Conservation (phyloP, 2,329 filamentous ascomycete genomes). For the Rhynchosporium agropyri region DNA sequence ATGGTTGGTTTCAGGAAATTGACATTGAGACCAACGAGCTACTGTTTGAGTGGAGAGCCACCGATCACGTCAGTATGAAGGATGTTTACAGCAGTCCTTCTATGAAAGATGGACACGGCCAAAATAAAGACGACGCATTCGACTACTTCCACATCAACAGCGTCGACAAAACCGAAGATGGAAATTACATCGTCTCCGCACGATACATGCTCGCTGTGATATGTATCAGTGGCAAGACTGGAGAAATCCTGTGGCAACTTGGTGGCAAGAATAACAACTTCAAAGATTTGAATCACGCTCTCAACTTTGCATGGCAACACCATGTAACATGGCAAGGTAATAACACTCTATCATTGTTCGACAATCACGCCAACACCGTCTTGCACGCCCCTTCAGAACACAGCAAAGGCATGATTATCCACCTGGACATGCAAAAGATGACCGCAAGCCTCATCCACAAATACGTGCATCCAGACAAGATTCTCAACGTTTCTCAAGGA, state of each 20-base stretch:
- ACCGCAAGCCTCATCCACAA: slow-evolving; percentile 48
- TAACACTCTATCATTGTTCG: slow-evolving; percentile 32
- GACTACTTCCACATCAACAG: slow-evolving; percentile 43
- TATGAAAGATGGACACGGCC: slow-evolving; percentile 27
- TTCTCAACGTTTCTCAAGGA: slow-evolving; percentile 49
- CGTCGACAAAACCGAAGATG: slow-evolving; percentile 44
- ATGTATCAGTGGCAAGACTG: slow-evolving; percentile 50
- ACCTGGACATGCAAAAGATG: slow-evolving; percentile 45
- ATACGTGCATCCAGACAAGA: slow-evolving; percentile 45
- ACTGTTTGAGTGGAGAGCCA: slow-evolving; percentile 54
- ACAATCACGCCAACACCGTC: slow-evolving; percentile 45
- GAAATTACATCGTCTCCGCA: slow-evolving; percentile 52
- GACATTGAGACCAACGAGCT: slow-evolving; percentile 53
- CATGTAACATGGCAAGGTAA: slow-evolving; percentile 46
- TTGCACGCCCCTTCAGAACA: slow-evolving; percentile 37
- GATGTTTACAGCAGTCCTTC: slow-evolving; percentile 26
- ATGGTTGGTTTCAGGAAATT: slow-evolving; percentile 49
- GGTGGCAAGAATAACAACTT: slow-evolving; percentile 51
- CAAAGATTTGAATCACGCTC: slow-evolving; percentile 41
- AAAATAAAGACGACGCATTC: slow-evolving; percentile 28
- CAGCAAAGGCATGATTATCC: slow-evolving; percentile 44
- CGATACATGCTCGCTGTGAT: slow-evolving; percentile 50
- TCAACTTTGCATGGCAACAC: slow-evolving; percentile 53
- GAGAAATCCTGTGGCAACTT: slow-evolving; percentile 51
- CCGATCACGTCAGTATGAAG: slow-evolving; percentile 42